Conservation (phyloP, 495 filamentous ascomycete genomes). For the Penicillium simplicissimum region DNA sequence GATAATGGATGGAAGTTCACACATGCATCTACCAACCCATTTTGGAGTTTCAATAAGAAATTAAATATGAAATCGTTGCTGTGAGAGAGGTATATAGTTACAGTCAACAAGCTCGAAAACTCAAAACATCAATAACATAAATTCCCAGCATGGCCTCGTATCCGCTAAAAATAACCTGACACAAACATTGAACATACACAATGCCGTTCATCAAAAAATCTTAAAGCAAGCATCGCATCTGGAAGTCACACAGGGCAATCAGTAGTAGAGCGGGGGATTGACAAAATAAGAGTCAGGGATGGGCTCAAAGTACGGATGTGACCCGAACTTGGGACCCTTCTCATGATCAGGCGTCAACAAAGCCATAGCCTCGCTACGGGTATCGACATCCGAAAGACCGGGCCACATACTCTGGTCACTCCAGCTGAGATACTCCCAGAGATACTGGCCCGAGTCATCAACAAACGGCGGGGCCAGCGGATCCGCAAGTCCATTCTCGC, state of each 20-base stretch:
- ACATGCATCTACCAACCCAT: too few relatives aligned
- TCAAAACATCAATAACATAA: background rate
- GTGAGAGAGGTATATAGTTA: slow-evolving; percentile 3
- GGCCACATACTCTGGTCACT: slow-evolving; percentile 43
- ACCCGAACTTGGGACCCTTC: slow-evolving; percentile 32
- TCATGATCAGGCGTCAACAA: slow-evolving; percentile 35
- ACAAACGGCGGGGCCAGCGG: slow-evolving; percentile 31
- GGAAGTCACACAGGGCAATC: background rate
- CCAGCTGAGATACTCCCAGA: slow-evolving; percentile 49
- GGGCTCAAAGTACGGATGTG: slow-evolving; percentile 31
- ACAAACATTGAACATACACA: slow-evolving; percentile 2
- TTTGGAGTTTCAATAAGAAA: too few relatives aligned
- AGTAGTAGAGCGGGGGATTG: slow-evolving; percentile 30
- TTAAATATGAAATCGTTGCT: background rate
- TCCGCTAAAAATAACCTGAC: slow-evolving; percentile 7
- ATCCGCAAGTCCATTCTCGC: slow-evolving; percentile 31
- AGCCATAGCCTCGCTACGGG: slow-evolving; percentile 23
- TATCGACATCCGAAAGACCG: slow-evolving; percentile 35
- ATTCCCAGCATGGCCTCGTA: background rate
- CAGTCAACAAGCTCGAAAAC: background rate
- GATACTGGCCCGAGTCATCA: slow-evolving; percentile 41
- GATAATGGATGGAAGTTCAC: too few relatives aligned
- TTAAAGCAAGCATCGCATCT: background rate
- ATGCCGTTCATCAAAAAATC: background rate
- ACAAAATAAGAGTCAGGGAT: slow-evolving; percentile 34